Evolutionary conservation across 805 yeast species (phyloP), one percentile per base, ranked within the genome.

Genomic region (Sungouiozyma intestinalis): DNA sequence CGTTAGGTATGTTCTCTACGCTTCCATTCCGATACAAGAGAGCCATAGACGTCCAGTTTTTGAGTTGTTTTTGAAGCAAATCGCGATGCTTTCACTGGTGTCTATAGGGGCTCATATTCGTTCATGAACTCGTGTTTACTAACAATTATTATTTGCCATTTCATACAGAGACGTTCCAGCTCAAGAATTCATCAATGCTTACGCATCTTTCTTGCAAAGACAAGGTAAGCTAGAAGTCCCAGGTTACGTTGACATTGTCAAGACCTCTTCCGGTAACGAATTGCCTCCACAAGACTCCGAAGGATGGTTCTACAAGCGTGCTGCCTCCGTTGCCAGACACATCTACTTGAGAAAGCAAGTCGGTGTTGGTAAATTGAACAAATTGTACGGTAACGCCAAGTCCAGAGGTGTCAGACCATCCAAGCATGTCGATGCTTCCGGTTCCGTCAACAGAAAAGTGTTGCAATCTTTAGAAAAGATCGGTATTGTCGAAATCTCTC

Each of bases 271-370:
- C 59, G 95, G 96, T 76, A 88, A 90, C 69, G 98, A 92, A 71
- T 84, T 92, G 72, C 98, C 98, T 71, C 98, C 98, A 71, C 97
- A 90, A 77, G 97, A 92, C 71, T 74, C 97, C 63, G 97, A 87
- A 76, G 87, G 90, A 68, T 92, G 98, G 98, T 90, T 86, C 85
- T 90, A 90, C 95, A 85, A 85, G 85, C 85, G 98, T 76, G 94
- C 98, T 65, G 98, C 98, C 66, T 90, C 98, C 49, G 87, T 88
- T 72, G 98, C 98, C 68, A 92, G 98, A 80, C 98, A 92, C 88
- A 81, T 92, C 74, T 92, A 92, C 95, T 79, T 92, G 76, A 87
- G 96, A 85, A 92, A 92, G 77, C 85, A 85, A 64, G 95, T 92
- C 65, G 98, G 98, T 84, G 94, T 90, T 63, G 98, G 98, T 79